Conservation (phyloP, 257 asterid species). For the Agastache rugosa region DNA sequence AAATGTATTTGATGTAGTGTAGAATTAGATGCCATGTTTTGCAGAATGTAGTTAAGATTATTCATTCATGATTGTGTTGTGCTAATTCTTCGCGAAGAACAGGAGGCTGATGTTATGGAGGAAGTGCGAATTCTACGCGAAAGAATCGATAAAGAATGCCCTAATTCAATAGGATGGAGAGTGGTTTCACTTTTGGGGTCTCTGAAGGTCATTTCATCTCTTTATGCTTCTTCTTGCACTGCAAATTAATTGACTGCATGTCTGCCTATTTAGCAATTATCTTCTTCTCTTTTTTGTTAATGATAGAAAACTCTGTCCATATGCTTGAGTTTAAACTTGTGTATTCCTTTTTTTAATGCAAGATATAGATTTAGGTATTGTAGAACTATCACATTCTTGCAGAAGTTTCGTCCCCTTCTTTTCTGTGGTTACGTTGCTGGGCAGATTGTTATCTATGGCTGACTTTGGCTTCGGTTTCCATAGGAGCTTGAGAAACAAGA, state of each 20-base stretch:
- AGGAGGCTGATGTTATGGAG: constrained; percentile 39
- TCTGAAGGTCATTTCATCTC: constrained; percentile 47
- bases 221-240: constrained; percentile 23
- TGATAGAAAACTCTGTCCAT: neutral
- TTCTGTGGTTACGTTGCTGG: constrained; percentile 11
- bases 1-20: constrained; percentile 1
- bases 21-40: constrained; percentile 9
- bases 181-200: constrained; percentile 48
- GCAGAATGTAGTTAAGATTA: neutral
- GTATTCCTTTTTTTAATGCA: neutral
- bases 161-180: constrained; percentile 40
- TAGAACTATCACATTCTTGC: neutral
- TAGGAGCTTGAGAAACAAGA: constrained; percentile 70
- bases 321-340: neutral
- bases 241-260: neutral
- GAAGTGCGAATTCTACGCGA: constrained; percentile 47
- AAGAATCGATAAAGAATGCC: constrained; percentile 32
- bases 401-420: constrained; percentile 5
- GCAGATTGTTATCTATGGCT: constrained; percentile 23
- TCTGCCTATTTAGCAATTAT: neutral
- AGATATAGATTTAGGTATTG: neutral
- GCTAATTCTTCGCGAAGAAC: constrained; percentile 33
- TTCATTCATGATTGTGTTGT: neutral
- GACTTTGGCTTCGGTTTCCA: constrained; percentile 35
- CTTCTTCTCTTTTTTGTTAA: neutral